A percentile compares a stretch with the other conserved stretches of the same genome.
phyloP scores from a whole-genome alignment of 306 rosid species.

The Ziziphus jujuba region DNA sequence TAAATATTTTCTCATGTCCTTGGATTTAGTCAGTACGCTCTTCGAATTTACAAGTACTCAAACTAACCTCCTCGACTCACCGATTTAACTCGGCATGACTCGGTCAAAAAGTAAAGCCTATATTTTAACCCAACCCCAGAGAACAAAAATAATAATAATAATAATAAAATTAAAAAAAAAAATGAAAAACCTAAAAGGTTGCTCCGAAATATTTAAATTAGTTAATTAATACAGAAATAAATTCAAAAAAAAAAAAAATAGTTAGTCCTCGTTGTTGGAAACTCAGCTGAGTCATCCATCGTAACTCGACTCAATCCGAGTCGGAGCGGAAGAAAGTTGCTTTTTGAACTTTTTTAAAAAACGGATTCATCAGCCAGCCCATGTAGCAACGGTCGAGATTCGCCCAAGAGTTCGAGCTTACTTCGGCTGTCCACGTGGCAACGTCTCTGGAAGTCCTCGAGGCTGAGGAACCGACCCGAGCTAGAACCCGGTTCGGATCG shows the following conservation, averaged over 20 bases:
- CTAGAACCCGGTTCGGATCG: slow-evolving; percentile 43
- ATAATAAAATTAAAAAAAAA: too few species aligned
- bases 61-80: not conserved
- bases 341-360: slow-evolving; percentile 17
- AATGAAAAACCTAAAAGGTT: not conserved
- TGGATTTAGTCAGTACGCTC: too few species aligned
- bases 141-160: not conserved
- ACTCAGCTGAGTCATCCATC: slow-evolving; percentile 3
- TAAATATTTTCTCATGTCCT: too few species aligned
- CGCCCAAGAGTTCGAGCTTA: slow-evolving; percentile 35
- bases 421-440: slow-evolving; percentile 63
- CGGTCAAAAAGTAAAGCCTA: not conserved
- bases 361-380: slow-evolving; percentile 35
- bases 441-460: slow-evolving; percentile 45
- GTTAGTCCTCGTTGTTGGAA: not conserved
- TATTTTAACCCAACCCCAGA: not conserved
- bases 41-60: not conserved
- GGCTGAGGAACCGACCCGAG: slow-evolving; percentile 28
- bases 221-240: not conserved
- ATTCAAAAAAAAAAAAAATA: not conserved
- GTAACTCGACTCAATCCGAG: not conserved
- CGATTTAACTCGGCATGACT: slow-evolving; percentile 17
- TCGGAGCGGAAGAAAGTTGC: not conserved
- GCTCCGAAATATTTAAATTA: not conserved
- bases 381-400: slow-evolving; percentile 78